Conservation (phyloP, 1,284 basidiomycete species). For the Sporisorium exsertum region DNA sequence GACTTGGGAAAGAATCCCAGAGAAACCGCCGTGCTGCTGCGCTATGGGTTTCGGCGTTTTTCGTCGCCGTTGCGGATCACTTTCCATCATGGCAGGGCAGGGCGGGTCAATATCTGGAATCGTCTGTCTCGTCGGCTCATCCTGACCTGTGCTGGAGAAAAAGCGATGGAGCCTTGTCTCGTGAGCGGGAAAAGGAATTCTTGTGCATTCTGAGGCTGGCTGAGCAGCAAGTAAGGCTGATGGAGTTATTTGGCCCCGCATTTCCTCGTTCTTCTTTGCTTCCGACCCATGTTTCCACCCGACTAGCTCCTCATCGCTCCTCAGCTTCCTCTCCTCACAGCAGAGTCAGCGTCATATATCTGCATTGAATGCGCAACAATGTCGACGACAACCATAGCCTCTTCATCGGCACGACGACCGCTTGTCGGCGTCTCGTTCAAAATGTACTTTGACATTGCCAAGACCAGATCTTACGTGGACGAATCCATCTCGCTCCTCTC, state of each 20-base stretch:
- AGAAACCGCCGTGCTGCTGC: background rate
- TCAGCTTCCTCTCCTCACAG: background rate
- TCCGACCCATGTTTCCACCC: background rate
- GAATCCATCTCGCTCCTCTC: slow-evolving; percentile 30
- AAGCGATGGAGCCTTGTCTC: too few relatives aligned
- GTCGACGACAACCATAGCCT: background rate
- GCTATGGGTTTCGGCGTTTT: slow-evolving; percentile 11
- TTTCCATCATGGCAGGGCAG: too few relatives aligned
- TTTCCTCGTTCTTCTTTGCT: background rate
- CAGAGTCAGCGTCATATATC: background rate
- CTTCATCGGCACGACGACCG: slow-evolving; percentile 22
- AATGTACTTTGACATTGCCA: slow-evolving; percentile 66
- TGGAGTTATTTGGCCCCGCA: background rate
- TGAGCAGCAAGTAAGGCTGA: background rate
- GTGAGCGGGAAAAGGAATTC: too few relatives aligned
- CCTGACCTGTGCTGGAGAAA: too few relatives aligned
- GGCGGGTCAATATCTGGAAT: too few relatives aligned
- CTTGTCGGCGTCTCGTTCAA: slow-evolving; percentile 65
- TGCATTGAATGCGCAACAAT: slow-evolving; percentile 1
- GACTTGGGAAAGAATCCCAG: background rate
- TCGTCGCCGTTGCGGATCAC: slow-evolving; percentile 8
- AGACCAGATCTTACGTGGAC: slow-evolving; percentile 41
- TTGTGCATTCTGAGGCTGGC: too few relatives aligned
- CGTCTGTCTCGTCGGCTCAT: too few relatives aligned
- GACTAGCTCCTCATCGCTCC: background rate